phyloP scores from a whole-genome alignment of 1,284 basidiomycete genomes.

The Anthracocystis setariae region DNA sequence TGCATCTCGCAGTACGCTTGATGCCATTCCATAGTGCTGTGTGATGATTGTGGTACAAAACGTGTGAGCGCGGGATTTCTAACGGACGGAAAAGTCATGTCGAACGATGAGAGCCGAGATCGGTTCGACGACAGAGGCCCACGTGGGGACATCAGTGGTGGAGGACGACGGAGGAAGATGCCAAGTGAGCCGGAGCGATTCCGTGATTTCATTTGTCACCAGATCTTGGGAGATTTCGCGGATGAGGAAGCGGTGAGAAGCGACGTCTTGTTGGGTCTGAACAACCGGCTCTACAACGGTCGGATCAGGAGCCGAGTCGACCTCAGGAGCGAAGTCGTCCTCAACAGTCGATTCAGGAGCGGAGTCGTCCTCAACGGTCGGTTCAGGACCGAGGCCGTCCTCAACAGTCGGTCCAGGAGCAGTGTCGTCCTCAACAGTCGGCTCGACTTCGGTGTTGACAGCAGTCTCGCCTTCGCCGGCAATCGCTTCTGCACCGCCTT shows the following conservation, averaged over 20 bases:
- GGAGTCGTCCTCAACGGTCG: not conserved
- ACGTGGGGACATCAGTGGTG: not conserved
- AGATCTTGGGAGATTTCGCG: constrained; percentile 35
- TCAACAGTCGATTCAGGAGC: not conserved
- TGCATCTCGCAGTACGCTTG: constrained; percentile 2
- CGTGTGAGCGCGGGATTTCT: not conserved
- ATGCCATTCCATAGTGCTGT: not conserved
- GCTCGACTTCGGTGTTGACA: constrained; percentile 1
- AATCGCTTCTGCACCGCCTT: not conserved
- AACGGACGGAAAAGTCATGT: constrained; percentile 25
- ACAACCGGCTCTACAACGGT: not conserved
- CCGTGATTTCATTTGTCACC: constrained; percentile 16
- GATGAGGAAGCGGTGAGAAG: constrained; percentile 9
- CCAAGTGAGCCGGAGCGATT: constrained; percentile 32
- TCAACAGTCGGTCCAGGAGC: not conserved
- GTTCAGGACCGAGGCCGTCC: too few species aligned
- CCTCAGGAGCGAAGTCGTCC: not conserved
- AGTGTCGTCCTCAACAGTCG: not conserved
- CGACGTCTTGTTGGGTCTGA: not conserved
- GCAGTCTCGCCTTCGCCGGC: not conserved
- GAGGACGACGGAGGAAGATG: constrained; percentile 7
- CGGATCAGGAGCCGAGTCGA: not conserved
- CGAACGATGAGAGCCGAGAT: constrained; percentile 28
- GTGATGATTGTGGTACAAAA: not conserved
- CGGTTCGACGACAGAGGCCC: constrained; percentile 16